Evolutionary conservation across 1,139 yeast genomes (phyloP).

Genomic region (Suhomyces wounanorum): DNA sequence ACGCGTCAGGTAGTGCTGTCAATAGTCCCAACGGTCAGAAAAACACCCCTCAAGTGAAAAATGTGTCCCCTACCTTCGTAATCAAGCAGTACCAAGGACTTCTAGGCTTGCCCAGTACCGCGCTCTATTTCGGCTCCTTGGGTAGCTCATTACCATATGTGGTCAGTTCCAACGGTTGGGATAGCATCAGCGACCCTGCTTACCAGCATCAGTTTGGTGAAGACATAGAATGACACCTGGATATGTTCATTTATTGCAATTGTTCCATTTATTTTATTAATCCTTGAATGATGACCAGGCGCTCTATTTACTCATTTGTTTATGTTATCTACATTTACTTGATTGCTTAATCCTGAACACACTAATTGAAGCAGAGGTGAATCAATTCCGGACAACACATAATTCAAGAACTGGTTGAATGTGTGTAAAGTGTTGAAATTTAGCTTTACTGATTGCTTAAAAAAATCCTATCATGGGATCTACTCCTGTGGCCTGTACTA

Average conservation of each 20-base stretch:
- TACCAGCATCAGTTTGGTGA: constrained; percentile 21
- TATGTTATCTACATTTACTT: neutral
- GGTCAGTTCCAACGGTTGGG: constrained; percentile 44
- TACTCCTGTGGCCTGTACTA: neutral
- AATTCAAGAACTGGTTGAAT: neutral
- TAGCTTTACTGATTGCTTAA: neutral
- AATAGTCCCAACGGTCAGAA: constrained; percentile 12
- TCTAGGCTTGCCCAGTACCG: constrained; percentile 45
- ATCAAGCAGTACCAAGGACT: constrained; percentile 45
- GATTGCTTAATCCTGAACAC: neutral
- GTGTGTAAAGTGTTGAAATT: neutral
- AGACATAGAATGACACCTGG: constrained; percentile 15
- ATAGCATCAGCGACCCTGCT: constrained; percentile 26
- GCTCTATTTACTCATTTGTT: neutral
- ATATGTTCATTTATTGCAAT: neutral
- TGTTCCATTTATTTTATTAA: neutral
- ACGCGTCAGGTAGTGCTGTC: constrained; percentile 8
- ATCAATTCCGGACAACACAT: neutral
- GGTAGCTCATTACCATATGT: constrained; percentile 48
- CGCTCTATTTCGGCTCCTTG: constrained; percentile 40
- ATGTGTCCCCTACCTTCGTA: constrained; percentile 49
- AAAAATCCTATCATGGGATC: neutral
- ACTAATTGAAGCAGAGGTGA: neutral
- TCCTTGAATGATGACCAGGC: neutral
- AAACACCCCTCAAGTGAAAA: constrained; percentile 25